These are phyloP conservation scores for Penicillium sp. DNA, from an alignment of 2,329 filamentous ascomycete genomes.

Conservation along the genomic window DNA sequence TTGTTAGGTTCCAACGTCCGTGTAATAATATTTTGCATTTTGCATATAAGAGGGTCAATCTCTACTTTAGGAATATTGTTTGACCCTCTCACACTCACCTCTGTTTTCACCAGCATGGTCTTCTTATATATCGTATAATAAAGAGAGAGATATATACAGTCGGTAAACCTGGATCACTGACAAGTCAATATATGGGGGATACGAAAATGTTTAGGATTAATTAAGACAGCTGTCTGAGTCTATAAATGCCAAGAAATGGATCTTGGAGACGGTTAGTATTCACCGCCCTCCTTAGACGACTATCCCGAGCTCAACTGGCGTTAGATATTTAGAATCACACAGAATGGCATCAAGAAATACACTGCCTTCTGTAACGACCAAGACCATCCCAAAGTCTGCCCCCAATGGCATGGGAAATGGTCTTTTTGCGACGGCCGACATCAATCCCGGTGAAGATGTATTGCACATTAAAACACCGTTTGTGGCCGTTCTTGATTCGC, in stretches of 20 bases:
- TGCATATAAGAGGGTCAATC: too few relatives aligned
- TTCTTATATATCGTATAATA: too few relatives aligned
- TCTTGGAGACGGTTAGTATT: neutral
- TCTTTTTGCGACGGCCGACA: constrained; percentile 53
- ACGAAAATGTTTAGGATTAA: too few relatives aligned
- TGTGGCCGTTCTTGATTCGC: constrained; percentile 54
- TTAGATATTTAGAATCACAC: neutral
- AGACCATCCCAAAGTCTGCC: constrained; percentile 25
- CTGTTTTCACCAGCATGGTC: too few relatives aligned
- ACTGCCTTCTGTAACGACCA: constrained; percentile 24
- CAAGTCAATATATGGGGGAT: too few relatives aligned
- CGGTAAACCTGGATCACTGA: too few relatives aligned
- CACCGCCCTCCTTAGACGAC: neutral
- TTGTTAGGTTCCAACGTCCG: too few relatives aligned
- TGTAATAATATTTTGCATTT: too few relatives aligned
- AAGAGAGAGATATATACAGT: too few relatives aligned
- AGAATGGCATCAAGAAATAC: constrained; percentile 22
- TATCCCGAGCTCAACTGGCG: neutral
- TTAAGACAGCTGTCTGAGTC: neutral
- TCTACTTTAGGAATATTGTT: too few relatives aligned
- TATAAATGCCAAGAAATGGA: neutral
- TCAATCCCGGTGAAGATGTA: constrained; percentile 51
- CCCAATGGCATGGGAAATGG: constrained; percentile 49
- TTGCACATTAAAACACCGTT: constrained; percentile 53
- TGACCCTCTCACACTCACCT: too few relatives aligned